Evolutionary conservation across 257 asterid species (phyloP).

Genomic region (Nicotiana otophora): DNA sequence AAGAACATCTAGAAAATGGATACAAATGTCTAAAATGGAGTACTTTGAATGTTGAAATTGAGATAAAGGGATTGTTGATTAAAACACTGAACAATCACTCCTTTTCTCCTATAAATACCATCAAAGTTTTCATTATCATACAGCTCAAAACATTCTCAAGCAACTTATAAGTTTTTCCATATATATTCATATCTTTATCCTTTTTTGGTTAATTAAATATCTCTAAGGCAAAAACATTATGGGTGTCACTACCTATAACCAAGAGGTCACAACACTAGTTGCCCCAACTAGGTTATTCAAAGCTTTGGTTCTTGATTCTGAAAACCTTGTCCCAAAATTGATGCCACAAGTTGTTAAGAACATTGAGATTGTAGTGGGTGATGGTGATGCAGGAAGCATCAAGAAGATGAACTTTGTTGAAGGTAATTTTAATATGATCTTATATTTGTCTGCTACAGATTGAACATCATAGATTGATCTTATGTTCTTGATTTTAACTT

Average conservation of each 20-base stretch:
- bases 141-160: background rate
- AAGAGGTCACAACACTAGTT: slow-evolving; percentile 21
- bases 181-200: too few species aligned
- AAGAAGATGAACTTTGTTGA: slow-evolving; percentile 25
- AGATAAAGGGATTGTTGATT: background rate
- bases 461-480: too few species aligned
- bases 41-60: background rate
- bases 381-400: slow-evolving; percentile 34
- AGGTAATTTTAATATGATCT: slow-evolving; percentile 10
- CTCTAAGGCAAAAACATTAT: slow-evolving; percentile 3
- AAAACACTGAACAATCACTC: background rate
- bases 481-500: too few species aligned
- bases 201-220: too few species aligned
- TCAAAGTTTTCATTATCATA: background rate
- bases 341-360: slow-evolving; percentile 30
- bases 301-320: slow-evolving; percentile 24
- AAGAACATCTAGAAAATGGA: background rate
- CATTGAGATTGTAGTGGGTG: slow-evolving; percentile 26
- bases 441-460: background rate
- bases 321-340: slow-evolving; percentile 29
- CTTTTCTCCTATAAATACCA: background rate
- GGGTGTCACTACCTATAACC: slow-evolving; percentile 19
- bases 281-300: slow-evolving; percentile 32
- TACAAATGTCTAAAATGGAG: background rate
- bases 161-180: background rate